Percentiles rank a stretch among this genome's conserved stretches.
These are phyloP conservation scores for Rachicladosporium sp. DNA, from an alignment of 2,329 filamentous ascomycete species.

Conservation along the genomic window DNA sequence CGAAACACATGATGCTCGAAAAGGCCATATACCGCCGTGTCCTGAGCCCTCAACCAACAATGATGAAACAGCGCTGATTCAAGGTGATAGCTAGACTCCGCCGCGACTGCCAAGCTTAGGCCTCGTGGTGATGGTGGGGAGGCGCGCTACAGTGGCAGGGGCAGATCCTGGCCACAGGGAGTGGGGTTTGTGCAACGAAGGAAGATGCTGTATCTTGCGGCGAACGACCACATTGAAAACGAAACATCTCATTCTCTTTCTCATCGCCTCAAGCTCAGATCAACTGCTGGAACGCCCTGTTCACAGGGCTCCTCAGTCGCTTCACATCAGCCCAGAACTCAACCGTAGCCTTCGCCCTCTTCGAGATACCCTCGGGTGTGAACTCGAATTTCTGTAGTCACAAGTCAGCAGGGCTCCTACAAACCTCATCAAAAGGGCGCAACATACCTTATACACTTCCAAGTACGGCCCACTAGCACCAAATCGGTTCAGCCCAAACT, in stretches of 20 bases:
- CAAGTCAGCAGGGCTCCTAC: conserved; percentile 25
- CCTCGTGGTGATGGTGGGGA: too few species aligned
- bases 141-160: too few species aligned
- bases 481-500: conserved; percentile 98
- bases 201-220: too few species aligned
- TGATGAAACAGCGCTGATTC: too few species aligned
- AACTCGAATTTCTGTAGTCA: conserved; percentile 85
- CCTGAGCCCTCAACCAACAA: not conserved
- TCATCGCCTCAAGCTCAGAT: conserved; percentile 46
- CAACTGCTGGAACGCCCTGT: conserved; percentile 95
- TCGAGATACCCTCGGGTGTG: conserved; percentile 89
- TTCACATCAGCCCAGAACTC: conserved; percentile 97
- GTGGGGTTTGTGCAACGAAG: too few species aligned
- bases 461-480: conserved; percentile 95
- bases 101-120: too few species aligned
- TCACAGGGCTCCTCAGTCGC: conserved; percentile 77
- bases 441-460: conserved; percentile 75
- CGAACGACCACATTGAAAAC: too few species aligned
- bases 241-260: too few species aligned
- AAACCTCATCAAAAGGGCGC: not conserved
- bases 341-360: conserved; percentile 82
- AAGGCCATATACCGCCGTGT: conserved; percentile 4
- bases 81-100: too few species aligned
- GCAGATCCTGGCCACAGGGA: too few species aligned
- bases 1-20: conserved; percentile 37